These are phyloP conservation scores for Juncus effusus DNA, from an alignment of 176 grass and related monocot species.

Conservation along the genomic window DNA sequence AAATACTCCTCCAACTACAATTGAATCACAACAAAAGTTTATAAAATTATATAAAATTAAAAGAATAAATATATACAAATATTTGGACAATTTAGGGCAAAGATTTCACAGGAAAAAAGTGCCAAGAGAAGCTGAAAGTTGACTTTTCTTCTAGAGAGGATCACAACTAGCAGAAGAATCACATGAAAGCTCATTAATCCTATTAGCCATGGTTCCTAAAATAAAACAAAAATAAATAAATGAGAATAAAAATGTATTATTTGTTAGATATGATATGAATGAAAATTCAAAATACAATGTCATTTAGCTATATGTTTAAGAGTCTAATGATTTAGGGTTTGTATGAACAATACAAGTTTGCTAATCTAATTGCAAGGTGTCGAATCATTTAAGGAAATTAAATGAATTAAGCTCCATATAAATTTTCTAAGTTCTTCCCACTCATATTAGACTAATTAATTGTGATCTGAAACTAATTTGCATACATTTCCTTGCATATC, in stretches of 20 bases:
- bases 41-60: neutral
- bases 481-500: too few species aligned
- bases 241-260: neutral
- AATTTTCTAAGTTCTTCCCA: neutral
- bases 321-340: too few species aligned
- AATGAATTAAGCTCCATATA: too few species aligned
- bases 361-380: too few species aligned
- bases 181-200: constrained; percentile 52
- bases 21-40: neutral
- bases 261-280: neutral
- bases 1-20: constrained; percentile 84
- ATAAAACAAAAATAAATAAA: neutral
- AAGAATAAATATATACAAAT: too few species aligned
- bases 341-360: too few species aligned
- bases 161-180: constrained; percentile 62
- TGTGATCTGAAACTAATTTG: neutral
- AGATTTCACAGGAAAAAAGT: neutral
- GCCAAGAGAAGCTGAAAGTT: constrained; percentile 70
- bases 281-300: neutral
- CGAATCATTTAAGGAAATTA: too few species aligned
- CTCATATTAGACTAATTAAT: neutral
- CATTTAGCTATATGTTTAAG: neutral
- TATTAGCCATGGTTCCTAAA: constrained; percentile 86
- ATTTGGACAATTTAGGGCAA: too few species aligned
- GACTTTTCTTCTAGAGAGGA: constrained; percentile 75